These are phyloP conservation scores for Diphasiastrum complanatum DNA, from an alignment of 83 land plant genomes.

Conservation along the genomic window DNA sequence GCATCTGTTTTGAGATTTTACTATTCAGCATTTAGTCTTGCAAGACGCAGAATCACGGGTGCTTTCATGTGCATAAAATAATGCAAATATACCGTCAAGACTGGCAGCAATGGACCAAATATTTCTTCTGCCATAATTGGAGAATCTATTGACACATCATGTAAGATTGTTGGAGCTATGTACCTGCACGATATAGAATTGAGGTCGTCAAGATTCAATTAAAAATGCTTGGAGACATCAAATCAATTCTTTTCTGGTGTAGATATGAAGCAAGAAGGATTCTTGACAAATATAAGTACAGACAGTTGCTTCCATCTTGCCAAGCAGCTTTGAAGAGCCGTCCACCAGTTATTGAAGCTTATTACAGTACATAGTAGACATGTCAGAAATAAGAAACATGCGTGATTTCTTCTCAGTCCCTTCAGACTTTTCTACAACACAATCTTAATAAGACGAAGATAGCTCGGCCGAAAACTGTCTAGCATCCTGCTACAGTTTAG, in stretches of 20 bases:
- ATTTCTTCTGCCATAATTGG: background rate
- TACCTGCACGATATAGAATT: conserved; percentile 44
- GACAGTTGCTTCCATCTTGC: too few relatives aligned
- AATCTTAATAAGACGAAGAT: too few relatives aligned
- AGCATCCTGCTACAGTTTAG: too few relatives aligned
- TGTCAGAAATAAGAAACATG: too few relatives aligned
- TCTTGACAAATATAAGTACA: too few relatives aligned
- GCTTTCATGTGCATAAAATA: background rate
- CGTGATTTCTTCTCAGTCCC: too few relatives aligned
- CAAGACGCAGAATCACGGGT: background rate
- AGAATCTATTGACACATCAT: background rate
- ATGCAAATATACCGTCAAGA: conserved; percentile 33
- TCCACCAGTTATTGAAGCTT: too few relatives aligned
- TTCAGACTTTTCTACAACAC: too few relatives aligned
- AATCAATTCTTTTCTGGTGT: background rate
- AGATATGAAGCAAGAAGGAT: background rate
- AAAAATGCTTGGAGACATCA: background rate
- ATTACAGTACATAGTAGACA: too few relatives aligned
- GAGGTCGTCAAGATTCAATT: background rate
- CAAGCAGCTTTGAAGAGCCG: too few relatives aligned
- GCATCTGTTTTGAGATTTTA: background rate
- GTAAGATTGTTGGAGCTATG: conserved; percentile 24
- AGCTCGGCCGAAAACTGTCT: too few relatives aligned
- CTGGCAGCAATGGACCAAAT: conserved; percentile 1
- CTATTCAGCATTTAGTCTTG: background rate